Evolutionary conservation across 768 basidiomycete species (phyloP), one percentile per base, ranked within the genome.

Genomic region (Kwoniella sp.): DNA sequence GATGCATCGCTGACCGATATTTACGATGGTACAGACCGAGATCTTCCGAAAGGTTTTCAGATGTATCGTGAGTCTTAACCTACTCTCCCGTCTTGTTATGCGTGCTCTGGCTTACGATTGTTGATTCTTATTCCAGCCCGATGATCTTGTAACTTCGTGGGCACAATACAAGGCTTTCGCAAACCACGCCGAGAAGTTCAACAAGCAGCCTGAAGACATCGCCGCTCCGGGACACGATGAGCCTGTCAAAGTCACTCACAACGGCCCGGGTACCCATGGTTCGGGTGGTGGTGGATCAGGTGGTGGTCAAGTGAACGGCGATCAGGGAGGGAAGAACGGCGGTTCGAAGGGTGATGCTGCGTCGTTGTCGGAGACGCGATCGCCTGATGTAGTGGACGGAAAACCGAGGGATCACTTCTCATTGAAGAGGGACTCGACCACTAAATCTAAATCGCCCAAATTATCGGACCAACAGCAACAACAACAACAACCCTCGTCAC

Each of bases 11-110:
- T 67, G 55, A 63, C 29, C 29, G 8, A 31, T 34, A 13, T 5
- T 30, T 54, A 37, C 54, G 9, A 55, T 60, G 17, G 1, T 4
- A 20, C 65, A 94, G 93, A 99, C 95, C 67, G 91, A 95, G 78
- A 92, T 97, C 69, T 97, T 87, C 82, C 89, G 93, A 61, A 94
- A 91, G 77, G 93, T 97, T 2, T 99, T 99, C 83, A 89, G 92
- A 73, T 89, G 90, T 37, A 83, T 94, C 28, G 77, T 78, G 55
- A 74, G 77, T 67, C 13, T 7, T 31, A 34, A 15, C 17, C 30
- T 20, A 55, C 17, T 11, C 13, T 25, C 20, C 20, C 1, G 12
- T 9, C 4, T 23, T 17, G 12, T 15, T 45, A 30, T 23, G 5
- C 15, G 22, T 26, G 52, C 23, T 11, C 17, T 2, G 31, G 1